Evolutionary conservation across 2,329 filamentous ascomycete genomes (phyloP), one percentile per base, ranked within the genome.

Genomic region (Capronia coronata): DNA sequence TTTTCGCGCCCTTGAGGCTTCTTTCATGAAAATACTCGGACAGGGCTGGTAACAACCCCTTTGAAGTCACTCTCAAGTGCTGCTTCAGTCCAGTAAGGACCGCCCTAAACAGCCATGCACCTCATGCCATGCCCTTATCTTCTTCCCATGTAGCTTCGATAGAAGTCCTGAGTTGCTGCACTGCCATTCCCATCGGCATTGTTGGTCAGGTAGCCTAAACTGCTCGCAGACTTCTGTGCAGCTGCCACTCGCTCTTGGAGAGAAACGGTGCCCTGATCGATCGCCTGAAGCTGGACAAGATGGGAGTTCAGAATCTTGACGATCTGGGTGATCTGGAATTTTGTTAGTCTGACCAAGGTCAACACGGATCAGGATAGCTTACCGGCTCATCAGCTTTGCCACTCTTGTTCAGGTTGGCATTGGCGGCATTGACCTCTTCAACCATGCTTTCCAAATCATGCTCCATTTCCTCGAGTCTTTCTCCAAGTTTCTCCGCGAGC

Each of bases 361-460:
- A 23, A 38, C 6, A 21, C 37, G 18, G 34, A 39, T 39, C 43
- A 14, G 21, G 34, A 32, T 62, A 57, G 77, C 83, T 71, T 77
- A 93, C 87, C 59, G 87, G 87, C 69, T 93, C 87, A 66, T 93
- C 87, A 22, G 87, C 80, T 69, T 94, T 94, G 69, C 79, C 84
- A 51, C 86, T 88, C 76, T 94, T 95, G 76, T 82, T 91, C 58
- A 98, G 73, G 19, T 83, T 88, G 47, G 86, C 79, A n/a, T 87
- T 93, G 55, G 94, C 91, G 60, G 84, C 82, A 66, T 98, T 98
- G 65, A 98, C 94, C 69, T 97, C 93, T 65, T 94, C 90, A 61
- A 98, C 94, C 89, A 98, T 97, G 71, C 88, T 91, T 41, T 82
- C 83, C 56, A 98, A 75, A 65, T 95, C 89, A 65, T 88, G 87